Conservation (phyloP, 2,329 filamentous ascomycete species). For the Thermomyces lanuginosus region DNA sequence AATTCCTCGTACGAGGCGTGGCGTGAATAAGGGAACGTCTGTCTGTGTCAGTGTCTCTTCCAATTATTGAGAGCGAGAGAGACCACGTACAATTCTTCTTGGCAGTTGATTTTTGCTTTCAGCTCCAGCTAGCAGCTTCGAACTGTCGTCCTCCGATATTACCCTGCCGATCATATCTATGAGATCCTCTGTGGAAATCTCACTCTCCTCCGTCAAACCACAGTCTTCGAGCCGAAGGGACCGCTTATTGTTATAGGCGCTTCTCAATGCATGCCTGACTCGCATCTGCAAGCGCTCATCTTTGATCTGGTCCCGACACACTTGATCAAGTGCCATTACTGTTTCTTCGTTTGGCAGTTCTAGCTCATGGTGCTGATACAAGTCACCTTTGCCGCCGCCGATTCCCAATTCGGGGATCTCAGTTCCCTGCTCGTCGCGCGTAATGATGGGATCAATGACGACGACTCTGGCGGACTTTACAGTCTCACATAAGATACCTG, state of each 20-base stretch:
- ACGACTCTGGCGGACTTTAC: conserved; percentile 40
- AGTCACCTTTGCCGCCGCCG: conserved; percentile 62
- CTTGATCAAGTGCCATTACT: conserved; percentile 36
- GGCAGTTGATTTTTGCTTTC: conserved; percentile 9
- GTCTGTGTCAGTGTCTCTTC: conserved; percentile 2
- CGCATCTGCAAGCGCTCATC: conserved; percentile 14
- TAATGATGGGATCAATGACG: conserved; percentile 63
- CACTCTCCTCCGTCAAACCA: conserved; percentile 20
- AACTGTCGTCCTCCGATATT: conserved; percentile 1
- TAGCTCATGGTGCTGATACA: conserved; percentile 51
- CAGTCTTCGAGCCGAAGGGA: conserved; percentile 16
- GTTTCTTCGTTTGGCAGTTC: conserved; percentile 36
- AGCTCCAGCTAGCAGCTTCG: conserved; percentile 1
- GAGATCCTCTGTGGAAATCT: conserved; percentile 23
- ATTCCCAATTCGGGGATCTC: conserved; percentile 59
- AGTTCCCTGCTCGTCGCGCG: conserved; percentile 38
- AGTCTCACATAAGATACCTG: conserved; percentile 35
- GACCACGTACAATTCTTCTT: conserved; percentile 20
- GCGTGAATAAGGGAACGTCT: conserved; percentile 67
- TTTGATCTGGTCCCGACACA: conserved; percentile 31
- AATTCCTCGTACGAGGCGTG: conserved; percentile 78
- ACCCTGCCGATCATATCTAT: conserved; percentile 17
- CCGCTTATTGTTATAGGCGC: conserved; percentile 18
- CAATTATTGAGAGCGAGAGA: background rate
- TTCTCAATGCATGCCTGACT: conserved; percentile 15